Evolutionary conservation across 331 rosid species (phyloP).

Genomic region (Malus hybrid): DNA sequence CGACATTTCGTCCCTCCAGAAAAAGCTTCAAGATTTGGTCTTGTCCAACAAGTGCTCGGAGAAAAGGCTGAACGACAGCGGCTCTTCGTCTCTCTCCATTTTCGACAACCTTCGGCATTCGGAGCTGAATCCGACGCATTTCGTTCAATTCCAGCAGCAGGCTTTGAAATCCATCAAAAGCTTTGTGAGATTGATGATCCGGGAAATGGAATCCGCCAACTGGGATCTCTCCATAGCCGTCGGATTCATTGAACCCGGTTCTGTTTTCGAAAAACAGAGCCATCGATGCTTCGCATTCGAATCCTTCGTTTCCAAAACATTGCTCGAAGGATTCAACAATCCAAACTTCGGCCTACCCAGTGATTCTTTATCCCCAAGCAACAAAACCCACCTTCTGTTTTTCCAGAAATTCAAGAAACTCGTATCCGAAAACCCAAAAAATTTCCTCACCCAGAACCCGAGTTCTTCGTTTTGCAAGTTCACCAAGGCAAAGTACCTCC

Average conservation of each 20-base stretch:
- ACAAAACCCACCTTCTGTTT: slow-evolving; percentile 14
- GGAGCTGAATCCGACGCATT: slow-evolving; percentile 43
- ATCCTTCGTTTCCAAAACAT: slow-evolving; percentile 56
- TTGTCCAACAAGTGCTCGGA: slow-evolving; percentile 40
- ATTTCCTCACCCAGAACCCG: slow-evolving; percentile 44
- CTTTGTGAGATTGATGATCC: slow-evolving; percentile 56
- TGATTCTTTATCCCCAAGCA: slow-evolving; percentile 8
- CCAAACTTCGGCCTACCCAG: slow-evolving; percentile 33
- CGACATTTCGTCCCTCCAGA: slow-evolving; percentile 14
- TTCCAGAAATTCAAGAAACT: slow-evolving; percentile 60
- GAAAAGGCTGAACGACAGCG: slow-evolving; percentile 60
- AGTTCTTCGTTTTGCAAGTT: slow-evolving; percentile 51
- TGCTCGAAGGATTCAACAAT: slow-evolving; percentile 68
- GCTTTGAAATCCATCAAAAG: slow-evolving; percentile 40
- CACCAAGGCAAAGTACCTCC: slow-evolving; percentile 58
- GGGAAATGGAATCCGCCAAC: slow-evolving; percentile 68
- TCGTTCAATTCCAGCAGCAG: slow-evolving; percentile 52
- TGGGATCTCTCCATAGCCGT: slow-evolving; percentile 82
- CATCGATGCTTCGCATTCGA: slow-evolving; percentile 63
- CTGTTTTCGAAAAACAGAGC: slow-evolving; percentile 38
- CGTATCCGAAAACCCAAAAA: slow-evolving; percentile 34
- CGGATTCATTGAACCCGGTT: slow-evolving; percentile 56
- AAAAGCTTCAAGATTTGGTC: slow-evolving; percentile 29
- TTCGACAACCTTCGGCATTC: slow-evolving; percentile 41
- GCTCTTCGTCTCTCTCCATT: slow-evolving; percentile 43